Conservation (phyloP, 1,284 basidiomycete species). For the Sporisorium sorghi region DNA sequence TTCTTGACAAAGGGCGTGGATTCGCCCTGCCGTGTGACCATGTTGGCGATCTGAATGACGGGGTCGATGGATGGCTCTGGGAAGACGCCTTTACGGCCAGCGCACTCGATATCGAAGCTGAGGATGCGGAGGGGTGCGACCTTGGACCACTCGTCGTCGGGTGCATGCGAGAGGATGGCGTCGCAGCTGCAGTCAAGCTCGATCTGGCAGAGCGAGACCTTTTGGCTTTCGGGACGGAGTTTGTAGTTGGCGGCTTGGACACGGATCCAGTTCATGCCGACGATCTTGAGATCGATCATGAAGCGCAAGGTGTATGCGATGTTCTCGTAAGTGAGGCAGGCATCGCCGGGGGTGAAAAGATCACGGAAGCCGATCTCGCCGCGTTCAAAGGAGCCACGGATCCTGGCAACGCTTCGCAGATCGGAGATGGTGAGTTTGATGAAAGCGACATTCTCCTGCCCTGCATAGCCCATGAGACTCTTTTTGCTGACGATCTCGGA, state of each 20-base stretch:
- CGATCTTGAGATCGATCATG: conserved; percentile 68
- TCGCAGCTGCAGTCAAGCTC: conserved; percentile 65
- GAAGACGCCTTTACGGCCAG: conserved; percentile 68
- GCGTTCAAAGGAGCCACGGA: conserved; percentile 65
- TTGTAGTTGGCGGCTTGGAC: conserved; percentile 62
- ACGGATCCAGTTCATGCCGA: conserved; percentile 69
- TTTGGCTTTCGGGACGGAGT: conserved; percentile 49
- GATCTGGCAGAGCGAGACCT: conserved; percentile 65
- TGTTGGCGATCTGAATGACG: conserved; percentile 69
- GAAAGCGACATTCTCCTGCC: conserved; percentile 64
- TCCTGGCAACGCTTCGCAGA: conserved; percentile 57
- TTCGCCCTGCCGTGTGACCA: conserved; percentile 69
- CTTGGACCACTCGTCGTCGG: conserved; percentile 67
- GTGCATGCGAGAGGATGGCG: conserved; percentile 60
- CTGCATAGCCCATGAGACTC: conserved; percentile 66
- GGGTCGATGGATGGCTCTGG: conserved; percentile 65
- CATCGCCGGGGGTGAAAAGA: conserved; percentile 61
- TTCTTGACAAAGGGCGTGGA: conserved; percentile 67
- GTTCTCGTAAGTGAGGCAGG: conserved; percentile 65
- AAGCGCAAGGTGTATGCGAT: conserved; percentile 67
- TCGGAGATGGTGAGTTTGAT: conserved; percentile 65
- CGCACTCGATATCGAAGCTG: conserved; percentile 69
- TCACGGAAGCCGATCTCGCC: conserved; percentile 67
- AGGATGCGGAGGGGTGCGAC: conserved; percentile 67
- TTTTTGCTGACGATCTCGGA: conserved; percentile 58